These are phyloP conservation scores for Debaryomyces robertsiae DNA, from an alignment of 1,139 yeast species.

Conservation along the genomic window DNA sequence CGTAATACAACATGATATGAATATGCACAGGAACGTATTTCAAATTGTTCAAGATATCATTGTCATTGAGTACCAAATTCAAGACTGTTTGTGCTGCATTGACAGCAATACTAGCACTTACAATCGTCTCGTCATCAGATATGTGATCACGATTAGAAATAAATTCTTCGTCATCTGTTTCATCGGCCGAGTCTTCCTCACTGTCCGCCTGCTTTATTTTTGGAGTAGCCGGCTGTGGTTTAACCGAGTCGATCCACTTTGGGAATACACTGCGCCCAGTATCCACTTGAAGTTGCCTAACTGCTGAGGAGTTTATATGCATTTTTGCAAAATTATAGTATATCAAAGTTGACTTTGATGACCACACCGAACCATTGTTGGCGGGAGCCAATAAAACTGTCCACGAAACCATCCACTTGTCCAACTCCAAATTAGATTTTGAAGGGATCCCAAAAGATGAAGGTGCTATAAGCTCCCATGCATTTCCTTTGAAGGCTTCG, in stretches of 20 bases:
- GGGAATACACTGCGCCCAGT: constrained; percentile 40
- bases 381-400: constrained; percentile 67
- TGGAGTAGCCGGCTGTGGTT: constrained; percentile 12
- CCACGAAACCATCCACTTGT: constrained; percentile 84
- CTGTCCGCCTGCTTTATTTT: constrained; percentile 22
- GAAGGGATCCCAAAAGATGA: constrained; percentile 68
- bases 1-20: constrained; percentile 70
- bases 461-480: constrained; percentile 65
- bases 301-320: constrained; percentile 65
- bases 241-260: constrained; percentile 28
- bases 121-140: constrained; percentile 37
- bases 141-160: constrained; percentile 40
- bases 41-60: constrained; percentile 58
- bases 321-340: constrained; percentile 76
- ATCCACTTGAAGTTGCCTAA: constrained; percentile 46
- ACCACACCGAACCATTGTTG: constrained; percentile 65
- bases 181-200: constrained; percentile 30
- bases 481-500: constrained; percentile 60
- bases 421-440: constrained; percentile 64
- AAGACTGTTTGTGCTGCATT: constrained; percentile 67
- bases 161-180: constrained; percentile 34
- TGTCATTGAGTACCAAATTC: constrained; percentile 59
- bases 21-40: constrained; percentile 72
- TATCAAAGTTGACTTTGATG: constrained; percentile 67
- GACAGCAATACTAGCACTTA: constrained; percentile 53